Base-by-base conservation (phyloP, 2,329 filamentous ascomycete genomes). In the Blastomyces gilchristii region DNA sequence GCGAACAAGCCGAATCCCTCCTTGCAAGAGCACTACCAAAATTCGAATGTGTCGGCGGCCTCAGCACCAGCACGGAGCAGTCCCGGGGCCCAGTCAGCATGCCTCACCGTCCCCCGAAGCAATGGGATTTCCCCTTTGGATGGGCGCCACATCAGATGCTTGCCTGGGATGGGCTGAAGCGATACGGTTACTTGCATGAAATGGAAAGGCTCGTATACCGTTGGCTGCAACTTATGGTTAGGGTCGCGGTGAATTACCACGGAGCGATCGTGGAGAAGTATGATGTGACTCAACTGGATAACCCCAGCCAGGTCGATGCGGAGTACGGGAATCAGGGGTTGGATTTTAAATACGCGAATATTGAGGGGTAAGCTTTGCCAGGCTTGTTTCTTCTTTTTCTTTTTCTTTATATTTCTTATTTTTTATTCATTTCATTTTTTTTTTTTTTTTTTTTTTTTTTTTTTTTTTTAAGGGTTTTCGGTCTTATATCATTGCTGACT, bases 131-230 rank as follows among this genome's bases (percentile, higher is more conserved):
- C 71, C 90, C 90, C 1, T 94, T 91, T 71, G 90, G 90, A 63
- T 96, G 91, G 90, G 90, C 90, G 63, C 90, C 90, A 34, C 90
- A 96, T 79, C 90, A 96, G 78, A 94, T 96, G 76, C 83, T 96
- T 49, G 90, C 90, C 1, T 95, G 91, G 90, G 90, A 88, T 3
- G 91, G 90, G 3, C 79, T 95, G 63, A 84, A 89, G 68, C 85
- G 90, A 37, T 96, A 94, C 72, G 89, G 89, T 62, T 95, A 91
- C 72, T 84, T 85, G 14, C 86, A 89, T 28, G 89, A 93, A 66
- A 89, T 89, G 2, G 87, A 93, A 76, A 81, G 90, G 31, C 77
- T 95, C 25, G 56, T 39, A 16, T 63, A 63, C 37, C 61, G 61
- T 88, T 61, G 62, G 53, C 34, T 66, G 50, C 58, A 56, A 43